A percentile compares a stretch with the other conserved stretches of the same genome.
phyloP scores from a whole-genome alignment of 2,329 filamentous ascomycete species.

The Exophiala lecanii-corni region DNA sequence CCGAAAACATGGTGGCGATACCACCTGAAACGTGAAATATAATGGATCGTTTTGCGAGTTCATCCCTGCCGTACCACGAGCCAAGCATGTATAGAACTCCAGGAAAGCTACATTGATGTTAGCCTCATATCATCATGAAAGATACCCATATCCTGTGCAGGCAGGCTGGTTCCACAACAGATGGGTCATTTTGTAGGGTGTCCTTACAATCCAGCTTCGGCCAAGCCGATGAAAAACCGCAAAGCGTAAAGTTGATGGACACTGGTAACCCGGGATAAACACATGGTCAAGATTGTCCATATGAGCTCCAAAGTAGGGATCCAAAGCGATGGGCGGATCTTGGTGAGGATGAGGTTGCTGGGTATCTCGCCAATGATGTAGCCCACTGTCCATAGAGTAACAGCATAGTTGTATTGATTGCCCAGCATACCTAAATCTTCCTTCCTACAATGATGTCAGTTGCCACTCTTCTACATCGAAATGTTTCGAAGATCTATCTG shows the following conservation, averaged over 20 bases:
- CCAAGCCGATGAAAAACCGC: conserved; percentile 47
- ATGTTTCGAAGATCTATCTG: no score
- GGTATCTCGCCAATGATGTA: conserved; percentile 29
- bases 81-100: conserved; percentile 51
- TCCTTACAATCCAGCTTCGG: conserved; percentile 35
- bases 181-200: no score
- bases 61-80: conserved; percentile 47
- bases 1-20: conserved; percentile 41
- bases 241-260: conserved; percentile 26
- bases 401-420: conserved; percentile 31
- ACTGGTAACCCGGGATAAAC: conserved; percentile 7
- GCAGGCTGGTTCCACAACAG: no score
- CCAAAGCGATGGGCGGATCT: conserved; percentile 30
- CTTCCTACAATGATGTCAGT: conserved; percentile 27
- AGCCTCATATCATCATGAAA: no score
- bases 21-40: conserved; percentile 49
- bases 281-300: conserved; percentile 30
- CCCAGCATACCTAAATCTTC: conserved; percentile 32
- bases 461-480: no score
- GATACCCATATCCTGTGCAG: no score
- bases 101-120: conserved; percentile 37
- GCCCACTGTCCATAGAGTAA: conserved; percentile 12
- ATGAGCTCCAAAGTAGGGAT: conserved; percentile 30
- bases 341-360: conserved; percentile 30
- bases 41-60: conserved; percentile 48